Base-by-base conservation (phyloP, 2,329 filamentous ascomycete genomes). In the Trichoderma hamatum region DNA sequence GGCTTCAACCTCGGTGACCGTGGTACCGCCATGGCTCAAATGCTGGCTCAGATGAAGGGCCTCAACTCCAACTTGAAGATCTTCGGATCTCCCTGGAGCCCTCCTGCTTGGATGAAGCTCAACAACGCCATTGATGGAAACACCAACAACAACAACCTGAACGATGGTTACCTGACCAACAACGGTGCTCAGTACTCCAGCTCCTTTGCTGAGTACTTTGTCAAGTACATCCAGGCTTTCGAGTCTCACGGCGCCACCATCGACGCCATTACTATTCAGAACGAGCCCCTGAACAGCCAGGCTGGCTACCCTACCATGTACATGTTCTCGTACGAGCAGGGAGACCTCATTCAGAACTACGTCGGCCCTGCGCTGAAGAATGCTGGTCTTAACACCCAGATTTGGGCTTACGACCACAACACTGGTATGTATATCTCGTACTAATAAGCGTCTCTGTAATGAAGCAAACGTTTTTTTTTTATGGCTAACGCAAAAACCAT, bases 71-170 rank as follows among this genome's bases (percentile, higher is more conserved):
- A 73, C 19, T 65, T 80, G 28, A 78, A 75, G 36, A 74, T 81
- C 58, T 62, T 82, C 16, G 80, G 80, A 1, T 79, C 77, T 26
- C 73, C 79, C 4, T 82, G 80, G 80, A 78, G 76, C 39, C 75
- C 80, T 0, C 80, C 80, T 3, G 80, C 75, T 0, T 82, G 80
- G 80, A 82, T 82, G 80, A 80, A 81, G 72, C 72, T 78, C 39
- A 79, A 82, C 68, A 70, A 75, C 16, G 76, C 74, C 54, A 71
- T 80, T 21, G 75, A 73, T 13, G 78, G 78, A 52, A 77, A 75
- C 64, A 77, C 78, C n/a, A 73, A 77, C 72, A 78, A 80, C 72
- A 70, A 70, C 51, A 70, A 67, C 51, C 51, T 70, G 5, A 67
- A 70, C 39, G 68, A 70, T 16, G 68, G 68, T 9, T 70, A 67